Evolutionary conservation across 78 protist genomes (phyloP).

Genomic region (Chrysochromulina parva): DNA sequence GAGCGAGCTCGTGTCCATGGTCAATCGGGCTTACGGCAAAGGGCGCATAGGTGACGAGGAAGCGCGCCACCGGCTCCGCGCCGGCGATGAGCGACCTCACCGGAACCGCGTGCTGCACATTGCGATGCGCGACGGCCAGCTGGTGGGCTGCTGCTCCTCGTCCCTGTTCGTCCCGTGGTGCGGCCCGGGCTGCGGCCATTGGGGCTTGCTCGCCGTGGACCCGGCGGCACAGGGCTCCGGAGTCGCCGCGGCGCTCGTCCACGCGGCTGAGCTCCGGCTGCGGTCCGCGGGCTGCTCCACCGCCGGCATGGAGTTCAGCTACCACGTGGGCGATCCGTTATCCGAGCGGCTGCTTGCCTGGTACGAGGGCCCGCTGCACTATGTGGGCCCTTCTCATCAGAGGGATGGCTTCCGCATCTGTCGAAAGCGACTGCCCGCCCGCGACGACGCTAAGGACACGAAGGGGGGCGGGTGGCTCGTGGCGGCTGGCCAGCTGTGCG

Average conservation of each 20-base stretch:
- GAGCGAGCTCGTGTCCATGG: too few species aligned
- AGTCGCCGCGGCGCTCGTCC: background rate
- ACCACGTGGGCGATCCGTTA: background rate
- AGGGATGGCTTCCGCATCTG: too few species aligned
- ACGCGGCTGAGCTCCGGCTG: background rate
- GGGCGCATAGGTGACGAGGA: too few species aligned
- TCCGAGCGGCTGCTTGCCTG: background rate
- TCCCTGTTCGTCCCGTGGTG: background rate
- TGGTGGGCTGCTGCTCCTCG: conserved; percentile 5
- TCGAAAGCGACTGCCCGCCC: too few species aligned
- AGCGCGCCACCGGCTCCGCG: too few species aligned
- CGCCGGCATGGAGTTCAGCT: background rate
- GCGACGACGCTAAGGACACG: too few species aligned
- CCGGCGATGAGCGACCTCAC: too few species aligned
- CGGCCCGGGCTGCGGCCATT: background rate
- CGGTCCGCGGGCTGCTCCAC: background rate
- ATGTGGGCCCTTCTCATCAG: too few species aligned
- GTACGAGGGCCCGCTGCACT: background rate
- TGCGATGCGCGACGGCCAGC: background rate
- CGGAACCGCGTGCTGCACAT: too few species aligned
- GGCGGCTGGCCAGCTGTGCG: too few species aligned
- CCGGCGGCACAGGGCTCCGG: background rate
- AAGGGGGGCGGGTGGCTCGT: too few species aligned
- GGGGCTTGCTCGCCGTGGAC: background rate
- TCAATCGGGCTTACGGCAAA: too few species aligned